These are phyloP conservation scores for Microbotryum scabiosae DNA, from an alignment of 1,284 basidiomycete genomes.

Conservation along the genomic window DNA sequence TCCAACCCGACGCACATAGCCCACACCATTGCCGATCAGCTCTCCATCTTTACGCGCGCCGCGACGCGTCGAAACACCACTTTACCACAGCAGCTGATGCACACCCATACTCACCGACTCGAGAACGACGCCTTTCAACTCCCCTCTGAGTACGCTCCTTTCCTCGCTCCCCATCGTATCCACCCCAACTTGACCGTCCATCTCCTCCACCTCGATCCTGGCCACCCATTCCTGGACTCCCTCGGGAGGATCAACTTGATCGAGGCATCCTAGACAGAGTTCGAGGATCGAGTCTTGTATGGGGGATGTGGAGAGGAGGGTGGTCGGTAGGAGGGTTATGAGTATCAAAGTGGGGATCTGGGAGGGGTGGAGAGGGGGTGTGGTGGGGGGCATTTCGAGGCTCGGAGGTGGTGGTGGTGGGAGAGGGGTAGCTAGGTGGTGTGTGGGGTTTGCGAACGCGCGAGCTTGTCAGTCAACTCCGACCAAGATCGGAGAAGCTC, in stretches of 20 bases:
- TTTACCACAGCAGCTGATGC: not conserved
- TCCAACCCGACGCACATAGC: too few relatives aligned
- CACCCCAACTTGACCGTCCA: too few relatives aligned
- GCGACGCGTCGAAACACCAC: not conserved
- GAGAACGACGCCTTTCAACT: not conserved
- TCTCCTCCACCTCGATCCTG: too few relatives aligned
- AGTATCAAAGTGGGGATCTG: conserved; percentile 4
- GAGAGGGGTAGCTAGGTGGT: too few relatives aligned
- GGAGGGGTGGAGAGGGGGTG: not conserved
- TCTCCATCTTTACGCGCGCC: too few relatives aligned
- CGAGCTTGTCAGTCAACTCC: too few relatives aligned
- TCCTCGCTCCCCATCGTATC: not conserved
- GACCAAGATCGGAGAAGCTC: too few relatives aligned
- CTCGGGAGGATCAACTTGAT: not conserved
- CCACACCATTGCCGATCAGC: too few relatives aligned
- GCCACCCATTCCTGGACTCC: conserved; percentile 5
- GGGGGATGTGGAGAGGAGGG: not conserved
- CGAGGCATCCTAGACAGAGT: not conserved
- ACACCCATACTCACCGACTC: not conserved
- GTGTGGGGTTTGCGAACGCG: too few relatives aligned
- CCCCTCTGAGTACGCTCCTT: not conserved
- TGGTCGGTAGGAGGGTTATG: conserved; percentile 2
- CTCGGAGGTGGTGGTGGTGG: too few relatives aligned
- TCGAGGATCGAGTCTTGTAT: conserved; percentile 8
- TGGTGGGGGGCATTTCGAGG: too few relatives aligned